Conservation (phyloP, 176 grass and related monocot species). For the Oryza meyeriana region DNA sequence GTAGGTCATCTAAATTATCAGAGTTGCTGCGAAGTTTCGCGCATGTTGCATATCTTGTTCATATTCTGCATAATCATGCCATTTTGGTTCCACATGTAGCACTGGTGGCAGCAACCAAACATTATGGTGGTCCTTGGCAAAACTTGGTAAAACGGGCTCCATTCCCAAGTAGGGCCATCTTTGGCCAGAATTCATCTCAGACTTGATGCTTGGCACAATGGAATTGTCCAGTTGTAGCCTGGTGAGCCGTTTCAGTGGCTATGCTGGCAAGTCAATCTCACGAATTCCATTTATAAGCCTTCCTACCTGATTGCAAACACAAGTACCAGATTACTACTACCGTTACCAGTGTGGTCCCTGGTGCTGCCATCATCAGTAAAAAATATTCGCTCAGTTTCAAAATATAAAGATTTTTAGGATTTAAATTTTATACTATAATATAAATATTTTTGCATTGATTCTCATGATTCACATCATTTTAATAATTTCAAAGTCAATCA, state of each 20-base stretch:
- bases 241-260: background rate
- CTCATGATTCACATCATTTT: too few species aligned
- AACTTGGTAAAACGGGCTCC: slow-evolving; percentile 14
- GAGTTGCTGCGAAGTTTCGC: background rate
- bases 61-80: background rate
- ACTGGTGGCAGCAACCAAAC: background rate
- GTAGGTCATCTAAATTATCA: slow-evolving; percentile 36
- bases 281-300: background rate
- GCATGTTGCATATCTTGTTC: background rate
- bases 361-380: background rate
- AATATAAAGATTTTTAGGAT: too few species aligned
- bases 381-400: background rate
- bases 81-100: slow-evolving; percentile 23
- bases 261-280: background rate
- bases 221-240: background rate
- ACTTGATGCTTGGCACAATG: background rate
- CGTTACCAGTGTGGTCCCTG: background rate
- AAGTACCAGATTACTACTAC: background rate
- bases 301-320: background rate
- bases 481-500: too few species aligned
- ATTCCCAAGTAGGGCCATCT: slow-evolving; percentile 3
- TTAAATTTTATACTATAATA: too few species aligned
- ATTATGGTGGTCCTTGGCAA: background rate
- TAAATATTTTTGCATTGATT: too few species aligned
- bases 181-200: background rate